Evolutionary conservation across 2,329 filamentous ascomycete genomes (phyloP), one percentile per base, ranked within the genome.

Genomic region (Grosmannia penicillata): DNA sequence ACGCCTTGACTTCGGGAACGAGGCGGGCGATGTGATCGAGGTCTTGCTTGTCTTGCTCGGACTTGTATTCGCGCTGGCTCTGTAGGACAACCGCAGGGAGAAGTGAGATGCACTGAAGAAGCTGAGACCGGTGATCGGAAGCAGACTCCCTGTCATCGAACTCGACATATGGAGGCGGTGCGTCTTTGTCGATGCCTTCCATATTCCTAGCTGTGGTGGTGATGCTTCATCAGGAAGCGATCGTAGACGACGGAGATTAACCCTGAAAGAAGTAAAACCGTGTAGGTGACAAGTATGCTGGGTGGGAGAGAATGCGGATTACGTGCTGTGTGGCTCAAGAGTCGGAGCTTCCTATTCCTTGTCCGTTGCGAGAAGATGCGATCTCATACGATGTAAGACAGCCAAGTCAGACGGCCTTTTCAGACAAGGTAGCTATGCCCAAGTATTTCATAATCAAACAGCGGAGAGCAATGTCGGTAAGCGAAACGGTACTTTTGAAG

Each of bases 1-100:
- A 61, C 2, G 50, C 46, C 27, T 64, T 57, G 33, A 70, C 47
- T 30, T 57, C 52, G 4, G 63, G 62, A 0, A 61, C 49, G 3
- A 69, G 43, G 3, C 58, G 50, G 1, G 61, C 51, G 13, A 66
- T 45, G 3, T 62, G 47, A 18, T 54, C 50, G n/a, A 55, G 49
- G 17, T 69, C 66, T 19, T 46, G 49, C 19, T 55, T 47, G 14
- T 58, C 53, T 24, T 58, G 58, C 10, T 53, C 53, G 2, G 53
- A 51, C n/a, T 49, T 48, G 13, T 52, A 52, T 1, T 50, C 54
- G 23, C 54, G 46, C 26, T 58, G 56, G 3, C 51, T 54, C 6
- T 50, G 49, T 4, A 53, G 52, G 17, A 68, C 62, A 27, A 55
- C 57, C 4, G 44, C 41, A 1, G 62, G 56, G 0, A 68, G 55